These are phyloP conservation scores for Aphanomyces astaci DNA, from an alignment of 352 stramenopile genomes.

Conservation along the genomic window DNA sequence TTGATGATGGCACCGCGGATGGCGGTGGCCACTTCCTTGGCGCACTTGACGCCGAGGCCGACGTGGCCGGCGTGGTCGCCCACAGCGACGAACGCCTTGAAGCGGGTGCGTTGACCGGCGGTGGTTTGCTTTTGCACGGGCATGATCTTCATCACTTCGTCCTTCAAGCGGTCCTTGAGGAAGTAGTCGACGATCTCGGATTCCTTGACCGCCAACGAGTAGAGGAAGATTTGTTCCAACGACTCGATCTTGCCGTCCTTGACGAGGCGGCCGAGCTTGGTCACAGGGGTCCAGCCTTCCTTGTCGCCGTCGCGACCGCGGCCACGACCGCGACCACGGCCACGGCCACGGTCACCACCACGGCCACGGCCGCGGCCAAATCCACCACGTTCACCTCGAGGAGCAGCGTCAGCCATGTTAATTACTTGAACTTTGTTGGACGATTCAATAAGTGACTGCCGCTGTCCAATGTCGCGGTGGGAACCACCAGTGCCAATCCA, in stretches of 20 bases:
- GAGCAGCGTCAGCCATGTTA: conserved; percentile 69
- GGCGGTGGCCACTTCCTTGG: conserved; percentile 97
- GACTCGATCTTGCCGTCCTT: conserved; percentile 99
- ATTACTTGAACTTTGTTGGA: conserved; percentile 41
- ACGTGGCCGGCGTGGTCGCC: conserved; percentile 98
- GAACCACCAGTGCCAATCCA: neutral
- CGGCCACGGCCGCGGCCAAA: conserved; percentile 89
- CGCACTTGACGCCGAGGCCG: conserved; percentile 98
- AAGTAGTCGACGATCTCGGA: conserved; percentile 99
- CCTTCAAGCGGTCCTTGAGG: conserved; percentile 96
- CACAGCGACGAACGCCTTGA: conserved; percentile 99
- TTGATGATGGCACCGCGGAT: conserved; percentile 99
- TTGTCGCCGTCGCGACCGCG: conserved; percentile 86
- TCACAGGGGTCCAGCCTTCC: conserved; percentile 98
- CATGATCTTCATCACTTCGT: conserved; percentile 99
- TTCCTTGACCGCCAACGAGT: conserved; percentile 99
- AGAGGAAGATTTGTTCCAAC: conserved; percentile 99
- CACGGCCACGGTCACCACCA: conserved; percentile 67
- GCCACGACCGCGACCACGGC: conserved; percentile 78
- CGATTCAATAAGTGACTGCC: conserved; percentile 43
- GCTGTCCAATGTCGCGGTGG: conserved; percentile 24
- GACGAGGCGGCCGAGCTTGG: conserved; percentile 99
- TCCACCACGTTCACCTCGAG: conserved; percentile 83
- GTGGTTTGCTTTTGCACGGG: conserved; percentile 99
- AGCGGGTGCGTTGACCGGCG: conserved; percentile 98